Evolutionary conservation across 2,329 filamentous ascomycete genomes (phyloP).

Genomic region (Fusarium irregulare): DNA sequence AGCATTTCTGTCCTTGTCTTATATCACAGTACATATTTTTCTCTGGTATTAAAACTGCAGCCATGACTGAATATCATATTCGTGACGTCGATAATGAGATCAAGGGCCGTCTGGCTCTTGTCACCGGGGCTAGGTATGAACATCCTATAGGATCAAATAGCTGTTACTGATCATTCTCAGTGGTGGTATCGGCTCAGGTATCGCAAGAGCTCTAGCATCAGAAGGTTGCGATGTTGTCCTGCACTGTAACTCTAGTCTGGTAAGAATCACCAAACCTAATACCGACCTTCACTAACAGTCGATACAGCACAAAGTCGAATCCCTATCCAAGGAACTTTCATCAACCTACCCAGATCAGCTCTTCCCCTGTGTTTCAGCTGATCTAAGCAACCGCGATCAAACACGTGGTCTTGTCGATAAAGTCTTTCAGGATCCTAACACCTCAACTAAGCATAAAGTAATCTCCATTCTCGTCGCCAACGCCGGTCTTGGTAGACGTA

Average conservation of each 20-base stretch:
- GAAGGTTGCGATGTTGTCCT: conserved; percentile 34
- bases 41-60: fast-evolving
- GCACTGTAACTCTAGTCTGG: conserved; percentile 28
- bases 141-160: too few species aligned
- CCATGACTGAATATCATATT: conserved; percentile 24
- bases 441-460: conserved; percentile 28
- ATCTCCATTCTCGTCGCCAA: conserved; percentile 51
- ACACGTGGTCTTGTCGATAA: conserved; percentile 21
- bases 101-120: conserved; percentile 25
- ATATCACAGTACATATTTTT: not conserved
- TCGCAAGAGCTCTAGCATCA: conserved; percentile 15
- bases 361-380: conserved; percentile 21
- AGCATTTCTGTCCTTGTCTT: not conserved
- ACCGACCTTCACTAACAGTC: not conserved
- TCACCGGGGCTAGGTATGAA: conserved; percentile 28
- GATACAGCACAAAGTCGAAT: conserved; percentile 20
- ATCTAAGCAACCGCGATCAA: conserved; percentile 22
- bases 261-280: fast-evolving
- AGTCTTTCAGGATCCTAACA: not conserved
- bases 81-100: conserved; percentile 26
- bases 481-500: conserved; percentile 49
- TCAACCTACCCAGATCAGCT: conserved; percentile 1
- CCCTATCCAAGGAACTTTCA: conserved; percentile 4
- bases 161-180: not conserved
- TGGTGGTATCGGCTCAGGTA: conserved; percentile 30